Evolutionary conservation across 805 yeast species (phyloP), one percentile per base, ranked within the genome.

Genomic region (Blastobotrys mokoenaii): DNA sequence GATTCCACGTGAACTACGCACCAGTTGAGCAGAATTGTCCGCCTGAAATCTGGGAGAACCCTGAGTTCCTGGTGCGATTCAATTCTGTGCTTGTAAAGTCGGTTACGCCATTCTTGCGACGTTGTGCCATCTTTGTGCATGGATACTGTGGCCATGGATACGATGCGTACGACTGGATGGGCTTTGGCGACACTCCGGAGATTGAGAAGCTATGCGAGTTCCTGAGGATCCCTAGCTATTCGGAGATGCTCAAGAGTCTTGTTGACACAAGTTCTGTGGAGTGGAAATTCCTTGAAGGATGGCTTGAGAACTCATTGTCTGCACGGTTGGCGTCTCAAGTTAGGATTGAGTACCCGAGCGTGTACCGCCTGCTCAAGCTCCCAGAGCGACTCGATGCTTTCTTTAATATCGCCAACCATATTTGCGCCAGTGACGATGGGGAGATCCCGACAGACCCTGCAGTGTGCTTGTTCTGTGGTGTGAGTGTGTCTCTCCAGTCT

Each of bases 391-490:
- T 86, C 48, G 89, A 83, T 57, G 69, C 67, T 33, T 79, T 87
- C 51, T 85, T 83, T 64, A 80, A 85, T 40, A 32, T 50, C 7
- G 49, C 43, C 35, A 45, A 14, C 39, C 48, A 1, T 55, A 50
- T 9, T 43, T 25, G 14, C 15, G 40, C 22, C 27, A 22, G 31
- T 29, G 15, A 14, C 25, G n/a, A 14, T 16, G 12, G 22, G 27
- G 41, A 32, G 33, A 38, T 53, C 14, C 68, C 72, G 0, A 50
- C 64, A 2, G 95, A 89, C 51, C 93, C 95, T 0, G 96, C 95
- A 0, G 68, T 90, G 8, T 90, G 98, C 57, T 64, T 90, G 45
- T 82, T 81, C 50, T 93, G 98, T 64, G 93, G 88, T 1, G 64
- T 67, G 9, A 70, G 80, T 6, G 70, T 85, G 17, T 79, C 80